Evolutionary conservation across 1,139 yeast genomes (phyloP).

Genomic region (Magnusiomyces paraingens): DNA sequence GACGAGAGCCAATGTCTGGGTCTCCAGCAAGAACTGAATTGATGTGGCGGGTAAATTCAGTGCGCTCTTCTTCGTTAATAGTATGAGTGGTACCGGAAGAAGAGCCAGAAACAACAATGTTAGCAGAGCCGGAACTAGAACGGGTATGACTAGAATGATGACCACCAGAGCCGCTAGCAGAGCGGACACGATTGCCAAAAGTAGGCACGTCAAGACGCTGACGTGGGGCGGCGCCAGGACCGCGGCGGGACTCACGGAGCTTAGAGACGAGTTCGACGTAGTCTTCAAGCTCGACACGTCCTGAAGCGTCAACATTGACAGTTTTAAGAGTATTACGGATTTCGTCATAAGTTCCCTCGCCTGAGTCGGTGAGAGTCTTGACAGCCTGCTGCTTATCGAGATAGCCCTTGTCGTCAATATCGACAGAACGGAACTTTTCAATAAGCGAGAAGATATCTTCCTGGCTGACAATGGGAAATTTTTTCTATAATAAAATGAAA

Average conservation of each 20-base stretch:
- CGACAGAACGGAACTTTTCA: conserved; percentile 77
- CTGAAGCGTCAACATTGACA: conserved; percentile 93
- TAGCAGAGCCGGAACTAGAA: conserved; percentile 22
- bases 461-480: conserved; percentile 79
- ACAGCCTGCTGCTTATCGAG: conserved; percentile 87
- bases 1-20: conserved; percentile 69
- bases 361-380: conserved; percentile 72
- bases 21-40: conserved; percentile 92
- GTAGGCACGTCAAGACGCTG: conserved; percentile 20
- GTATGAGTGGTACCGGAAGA: conserved; percentile 95
- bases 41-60: conserved; percentile 93
- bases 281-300: conserved; percentile 94
- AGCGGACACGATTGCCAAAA: conserved; percentile 17
- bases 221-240: conserved; percentile 20
- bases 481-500: conserved; percentile 42
- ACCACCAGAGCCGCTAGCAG: conserved; percentile 12
- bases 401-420: conserved; percentile 90
- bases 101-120: conserved; percentile 72
- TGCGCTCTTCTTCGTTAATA: conserved; percentile 92
- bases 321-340: conserved; percentile 88
- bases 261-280: conserved; percentile 65
- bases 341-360: conserved; percentile 79
- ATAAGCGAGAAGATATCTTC: conserved; percentile 79
- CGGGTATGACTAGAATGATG: conserved; percentile 15
- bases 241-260: conserved; percentile 31